Evolutionary conservation across 176 grass and related monocot genomes (phyloP).

Genomic region (Oryza australiensis): DNA sequence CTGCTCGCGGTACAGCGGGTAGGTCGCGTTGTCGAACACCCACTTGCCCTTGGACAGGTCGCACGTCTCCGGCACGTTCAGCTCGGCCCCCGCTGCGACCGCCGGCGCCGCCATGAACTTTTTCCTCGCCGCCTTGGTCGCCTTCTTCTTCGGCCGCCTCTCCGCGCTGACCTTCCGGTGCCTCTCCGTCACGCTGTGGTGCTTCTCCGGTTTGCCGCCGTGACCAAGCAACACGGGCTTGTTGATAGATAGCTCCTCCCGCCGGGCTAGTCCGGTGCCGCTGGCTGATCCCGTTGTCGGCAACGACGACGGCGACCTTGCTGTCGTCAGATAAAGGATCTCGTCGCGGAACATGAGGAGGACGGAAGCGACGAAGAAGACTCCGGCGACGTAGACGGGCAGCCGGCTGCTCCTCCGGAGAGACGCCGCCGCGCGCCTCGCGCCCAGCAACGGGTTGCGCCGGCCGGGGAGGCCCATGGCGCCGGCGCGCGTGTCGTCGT

Average conservation of each 20-base stretch:
- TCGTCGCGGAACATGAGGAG: slow-evolving; percentile 38
- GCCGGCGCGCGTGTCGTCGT: not conserved
- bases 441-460: not conserved
- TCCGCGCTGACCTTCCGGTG: not conserved
- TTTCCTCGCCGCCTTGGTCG: not conserved
- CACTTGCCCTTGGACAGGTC: slow-evolving; percentile 69
- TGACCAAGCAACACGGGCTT: not conserved
- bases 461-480: not conserved
- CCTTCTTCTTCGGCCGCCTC: not conserved
- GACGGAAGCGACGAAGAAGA: slow-evolving; percentile 15
- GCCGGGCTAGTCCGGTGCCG: not conserved
- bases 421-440: not conserved
- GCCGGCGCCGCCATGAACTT: not conserved
- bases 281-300: not conserved
- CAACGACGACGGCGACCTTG: not conserved
- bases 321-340: slow-evolving; percentile 11
- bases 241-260: not conserved
- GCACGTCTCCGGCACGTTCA: slow-evolving; percentile 60
- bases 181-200: not conserved
- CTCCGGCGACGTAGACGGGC: slow-evolving; percentile 8
- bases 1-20: slow-evolving; percentile 72
- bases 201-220: not conserved
- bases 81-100: not conserved
- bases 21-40: slow-evolving; percentile 75
- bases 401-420: slow-evolving; percentile 21